Evolutionary conservation across 202 grass and related monocot genomes (phyloP).

Genomic region (Digitaria exilis): DNA sequence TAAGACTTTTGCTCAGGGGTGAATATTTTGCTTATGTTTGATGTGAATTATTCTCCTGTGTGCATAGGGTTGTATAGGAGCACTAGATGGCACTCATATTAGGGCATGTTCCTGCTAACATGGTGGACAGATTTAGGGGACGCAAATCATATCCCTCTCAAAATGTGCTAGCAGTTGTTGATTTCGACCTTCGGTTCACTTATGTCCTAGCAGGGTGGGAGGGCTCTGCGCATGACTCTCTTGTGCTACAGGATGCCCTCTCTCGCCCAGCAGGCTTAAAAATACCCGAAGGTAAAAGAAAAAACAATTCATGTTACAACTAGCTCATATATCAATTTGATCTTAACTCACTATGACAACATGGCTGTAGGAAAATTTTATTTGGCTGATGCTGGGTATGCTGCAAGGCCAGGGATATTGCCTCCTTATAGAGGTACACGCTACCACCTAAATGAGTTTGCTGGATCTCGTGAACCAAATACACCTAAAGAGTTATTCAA

Average conservation of each 20-base stretch:
- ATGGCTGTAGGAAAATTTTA: slow-evolving; percentile 6
- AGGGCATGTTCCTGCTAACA: slow-evolving; percentile 1
- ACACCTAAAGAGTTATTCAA: neutral
- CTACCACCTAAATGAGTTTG: slow-evolving; percentile 4
- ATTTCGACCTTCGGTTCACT: neutral
- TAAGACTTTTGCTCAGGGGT: neutral
- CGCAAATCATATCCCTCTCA: neutral
- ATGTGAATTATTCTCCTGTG: neutral
- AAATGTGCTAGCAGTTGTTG: slow-evolving; percentile 12
- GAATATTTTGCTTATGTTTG: neutral
- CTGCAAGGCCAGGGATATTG: neutral
- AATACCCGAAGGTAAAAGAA: neutral
- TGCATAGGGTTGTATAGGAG: neutral
- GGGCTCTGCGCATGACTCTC: neutral
- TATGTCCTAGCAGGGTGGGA: slow-evolving; percentile 8
- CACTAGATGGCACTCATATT: slow-evolving; percentile 25
- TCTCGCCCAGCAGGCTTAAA: neutral
- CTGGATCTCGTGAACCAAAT: neutral
- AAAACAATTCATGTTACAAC: neutral
- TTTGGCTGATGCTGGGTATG: slow-evolving; percentile 14
- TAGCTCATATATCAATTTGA: neutral
- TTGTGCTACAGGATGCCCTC: neutral
- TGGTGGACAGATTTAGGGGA: slow-evolving; percentile 3
- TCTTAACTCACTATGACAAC: neutral
- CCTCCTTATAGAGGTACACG: neutral